Conservation (phyloP, 176 grass and related monocot genomes). For the Eleusine indica region DNA sequence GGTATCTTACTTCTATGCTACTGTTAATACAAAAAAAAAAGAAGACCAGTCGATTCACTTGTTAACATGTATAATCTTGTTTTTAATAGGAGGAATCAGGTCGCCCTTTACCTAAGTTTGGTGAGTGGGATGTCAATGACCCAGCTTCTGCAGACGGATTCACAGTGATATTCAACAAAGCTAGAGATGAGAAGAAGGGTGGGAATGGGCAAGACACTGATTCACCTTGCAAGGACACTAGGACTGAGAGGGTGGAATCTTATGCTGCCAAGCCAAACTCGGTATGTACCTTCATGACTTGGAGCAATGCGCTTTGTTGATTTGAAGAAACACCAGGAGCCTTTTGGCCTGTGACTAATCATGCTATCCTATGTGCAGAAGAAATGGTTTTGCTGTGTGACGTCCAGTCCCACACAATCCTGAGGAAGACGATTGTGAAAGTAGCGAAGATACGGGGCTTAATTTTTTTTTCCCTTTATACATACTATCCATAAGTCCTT, state of each 20-base stretch:
- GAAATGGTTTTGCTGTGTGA: conserved; percentile 95
- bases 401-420: conserved; percentile 66
- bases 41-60: not conserved
- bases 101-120: conserved; percentile 79
- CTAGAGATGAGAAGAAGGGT: conserved; percentile 83
- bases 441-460: conserved; percentile 43
- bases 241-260: conserved; percentile 47
- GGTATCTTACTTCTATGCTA: not conserved
- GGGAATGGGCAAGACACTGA: conserved; percentile 66
- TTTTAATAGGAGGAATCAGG: conserved; percentile 80
- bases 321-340: not conserved
- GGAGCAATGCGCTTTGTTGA: not conserved
- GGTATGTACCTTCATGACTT: conserved; percentile 36
- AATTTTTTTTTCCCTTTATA: conserved; percentile 46
- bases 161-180: conserved; percentile 96
- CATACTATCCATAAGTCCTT: conserved; percentile 68
- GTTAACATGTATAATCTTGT: conserved; percentile 27
- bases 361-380: conserved; percentile 50
- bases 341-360: not conserved
- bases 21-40: not conserved
- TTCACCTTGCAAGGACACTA: conserved; percentile 62
- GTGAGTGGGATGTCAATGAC: conserved; percentile 88
- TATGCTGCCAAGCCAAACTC: conserved; percentile 59
- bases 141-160: conserved; percentile 87
- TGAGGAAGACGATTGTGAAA: conserved; percentile 40